Evolutionary conservation across 768 basidiomycete species (phyloP).

Genomic region (Daedaleopsis sinensis): DNA sequence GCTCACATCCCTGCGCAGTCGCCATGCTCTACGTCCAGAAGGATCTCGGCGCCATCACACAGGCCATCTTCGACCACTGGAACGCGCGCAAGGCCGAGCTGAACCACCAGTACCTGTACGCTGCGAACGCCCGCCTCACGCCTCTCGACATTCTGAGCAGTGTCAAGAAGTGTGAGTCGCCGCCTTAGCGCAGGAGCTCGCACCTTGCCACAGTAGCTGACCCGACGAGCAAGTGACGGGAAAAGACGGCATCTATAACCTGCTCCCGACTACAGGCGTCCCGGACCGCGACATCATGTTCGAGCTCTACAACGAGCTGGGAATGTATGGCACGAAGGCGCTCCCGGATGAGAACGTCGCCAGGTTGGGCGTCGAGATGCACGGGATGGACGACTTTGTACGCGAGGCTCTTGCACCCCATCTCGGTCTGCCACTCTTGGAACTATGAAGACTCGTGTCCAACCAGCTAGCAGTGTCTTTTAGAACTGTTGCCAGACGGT

Average conservation of each 20-base stretch:
- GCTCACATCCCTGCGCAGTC: not conserved
- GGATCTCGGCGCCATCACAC: slow-evolving; percentile 19
- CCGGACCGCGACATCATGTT: slow-evolving; percentile 29
- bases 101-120: slow-evolving; percentile 24
- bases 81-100: slow-evolving; percentile 10
- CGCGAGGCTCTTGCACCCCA: slow-evolving; percentile 21
- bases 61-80: slow-evolving; percentile 26
- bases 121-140: slow-evolving; percentile 18
- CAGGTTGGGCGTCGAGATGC: slow-evolving; percentile 21
- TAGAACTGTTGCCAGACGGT: too few relatives aligned
- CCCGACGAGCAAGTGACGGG: slow-evolving; percentile 14
- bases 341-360: slow-evolving; percentile 24
- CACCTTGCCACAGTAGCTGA: too few relatives aligned
- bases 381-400: slow-evolving; percentile 24
- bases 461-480: too few relatives aligned
- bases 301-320: slow-evolving; percentile 25
- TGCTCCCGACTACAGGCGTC: slow-evolving; percentile 20
- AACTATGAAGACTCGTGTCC: too few relatives aligned
- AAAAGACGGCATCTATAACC: slow-evolving; percentile 17
- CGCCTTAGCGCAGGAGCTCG: too few relatives aligned
- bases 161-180: slow-evolving; percentile 19
- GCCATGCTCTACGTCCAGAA: slow-evolving; percentile 25
- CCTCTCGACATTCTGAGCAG: slow-evolving; percentile 18
- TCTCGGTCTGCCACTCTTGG: slow-evolving; percentile 18
- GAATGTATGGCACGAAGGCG: slow-evolving; percentile 25